Base-by-base conservation (phyloP, 2,329 filamentous ascomycete species). In the Ophiostoma quercus region DNA sequence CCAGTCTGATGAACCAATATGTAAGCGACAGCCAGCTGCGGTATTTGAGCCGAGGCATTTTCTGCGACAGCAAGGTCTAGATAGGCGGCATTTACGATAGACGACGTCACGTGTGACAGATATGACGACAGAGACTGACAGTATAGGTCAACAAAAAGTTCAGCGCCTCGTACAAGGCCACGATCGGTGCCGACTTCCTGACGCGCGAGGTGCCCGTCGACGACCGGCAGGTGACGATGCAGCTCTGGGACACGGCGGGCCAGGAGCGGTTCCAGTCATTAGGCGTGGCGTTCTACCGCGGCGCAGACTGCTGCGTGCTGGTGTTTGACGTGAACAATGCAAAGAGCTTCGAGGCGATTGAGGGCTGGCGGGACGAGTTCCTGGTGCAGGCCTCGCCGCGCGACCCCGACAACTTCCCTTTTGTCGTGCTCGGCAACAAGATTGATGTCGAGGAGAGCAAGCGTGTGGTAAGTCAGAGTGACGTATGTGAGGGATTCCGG, bases 1-100 rank as follows among this genome's bases (percentile, higher is more conserved):
- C 95, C 72, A 97, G 93, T 82, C 89, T 99, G 87, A 99, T 99
- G 95, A 99, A 99, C 84, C 95, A 99, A 98, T 99, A 98, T 92
- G 95, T 98, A 88, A 80, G 91, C 41, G 37, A 62, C 39, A 29
- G 25, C 8, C 14, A 8, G 47, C 43, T 22, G 11, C 39, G 37
- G 51, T 29, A 51, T 47, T 41, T 5, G 19, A 12, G 25, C n/a
- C 9, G 9, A 39, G 34, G 32, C 19, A 65, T 39, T n/a, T 22
- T 19, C 14, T n/a, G 60, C 60, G 60, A 19, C 60, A 37, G 14
- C 57, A 32, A 32, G 4, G 57, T 32, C 25, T 25, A n/a, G 54
- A n/a, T 29, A 29, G 25, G 57, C 57, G 12, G 57, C 22, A 32
- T 60, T 60, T 29, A 12, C 54, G 11, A 60, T 12, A 32, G 12